Base-by-base conservation (phyloP, 768 basidiomycete species). In the Russula virescens region DNA sequence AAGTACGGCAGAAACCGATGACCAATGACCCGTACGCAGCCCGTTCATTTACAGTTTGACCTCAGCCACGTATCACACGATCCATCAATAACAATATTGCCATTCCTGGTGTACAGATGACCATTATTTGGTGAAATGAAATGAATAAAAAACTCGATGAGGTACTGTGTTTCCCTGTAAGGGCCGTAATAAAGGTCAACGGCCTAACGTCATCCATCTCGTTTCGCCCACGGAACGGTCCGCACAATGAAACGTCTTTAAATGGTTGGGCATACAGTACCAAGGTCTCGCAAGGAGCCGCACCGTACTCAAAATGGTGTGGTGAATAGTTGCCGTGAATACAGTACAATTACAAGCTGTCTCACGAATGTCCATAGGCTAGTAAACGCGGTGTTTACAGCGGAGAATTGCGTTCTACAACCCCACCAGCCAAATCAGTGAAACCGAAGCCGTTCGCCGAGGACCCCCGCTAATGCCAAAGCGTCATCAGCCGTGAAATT, bases 401-500 rank as follows among this genome's bases (percentile, higher is more conserved):
- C 2, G 48, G 48, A 5, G 3, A 51, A 23, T 26, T 46, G 48
- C 48, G 0, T 13, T 45, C 18, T 16, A 6, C n/a, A n/a, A n/a
- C 13, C 35, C 21, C 23, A 21, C 31, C n/a, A 4, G 28, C 43
- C 5, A 21, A 14, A 25, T 65, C 47, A 65, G 26, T 65, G 56
- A 48, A 66, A 52, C 31, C 66, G 65, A 50, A 68, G 47, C 49
- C 68, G 63, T 35, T 63, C 55, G 23, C 74, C 74, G 10, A 74
- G 62, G 31, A 70, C 55, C 23, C 64, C 60, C n/a, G 59, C 58
- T 21, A 75, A 67, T 40, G 63, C 66, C 42, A 67, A 50, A 8
- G 52, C 70, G 50, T 75, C 70, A 6, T 69, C 48, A 21, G 52
- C 61, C 38, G 62, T 53, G 46, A 75, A 71, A 26, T 73, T 69